These are phyloP conservation scores for Dianthus caryophyllus DNA, from an alignment of 148 eudicot genomes.

Conservation along the genomic window DNA sequence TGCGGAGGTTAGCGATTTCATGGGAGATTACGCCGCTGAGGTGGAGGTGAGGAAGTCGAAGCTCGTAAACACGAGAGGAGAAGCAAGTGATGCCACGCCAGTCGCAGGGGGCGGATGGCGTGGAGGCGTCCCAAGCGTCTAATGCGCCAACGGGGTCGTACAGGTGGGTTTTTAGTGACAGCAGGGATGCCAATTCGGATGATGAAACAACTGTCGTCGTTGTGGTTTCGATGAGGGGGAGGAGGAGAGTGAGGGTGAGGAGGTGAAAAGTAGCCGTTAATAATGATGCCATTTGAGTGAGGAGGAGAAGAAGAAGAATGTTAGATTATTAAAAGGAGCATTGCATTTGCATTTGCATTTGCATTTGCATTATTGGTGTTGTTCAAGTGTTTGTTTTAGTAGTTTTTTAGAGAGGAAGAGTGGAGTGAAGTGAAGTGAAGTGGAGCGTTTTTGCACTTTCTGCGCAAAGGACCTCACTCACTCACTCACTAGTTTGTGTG, in stretches of 20 bases:
- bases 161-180: slow-evolving; percentile 30
- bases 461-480: too few relatives aligned
- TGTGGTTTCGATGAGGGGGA: neutral
- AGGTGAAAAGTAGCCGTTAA: too few relatives aligned
- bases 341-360: too few relatives aligned
- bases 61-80: slow-evolving; percentile 27
- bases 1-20: slow-evolving; percentile 31
- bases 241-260: neutral
- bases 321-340: too few relatives aligned
- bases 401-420: too few relatives aligned
- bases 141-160: slow-evolving; percentile 51
- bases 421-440: too few relatives aligned
- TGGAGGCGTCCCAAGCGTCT: slow-evolving; percentile 43
- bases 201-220: neutral
- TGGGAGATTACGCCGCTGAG: slow-evolving; percentile 40
- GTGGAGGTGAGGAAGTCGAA: slow-evolving; percentile 46
- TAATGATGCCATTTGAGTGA: neutral
- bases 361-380: too few relatives aligned
- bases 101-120: slow-evolving; percentile 64
- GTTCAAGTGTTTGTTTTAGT: too few relatives aligned
- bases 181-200: slow-evolving; percentile 37
- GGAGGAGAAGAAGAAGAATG: neutral
- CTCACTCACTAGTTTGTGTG: too few relatives aligned
- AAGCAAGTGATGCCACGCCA: slow-evolving; percentile 58
- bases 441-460: too few relatives aligned